phyloP scores from a whole-genome alignment of 371 early-diverging fungal genomes.

The Zopfochytrium polystomum region DNA sequence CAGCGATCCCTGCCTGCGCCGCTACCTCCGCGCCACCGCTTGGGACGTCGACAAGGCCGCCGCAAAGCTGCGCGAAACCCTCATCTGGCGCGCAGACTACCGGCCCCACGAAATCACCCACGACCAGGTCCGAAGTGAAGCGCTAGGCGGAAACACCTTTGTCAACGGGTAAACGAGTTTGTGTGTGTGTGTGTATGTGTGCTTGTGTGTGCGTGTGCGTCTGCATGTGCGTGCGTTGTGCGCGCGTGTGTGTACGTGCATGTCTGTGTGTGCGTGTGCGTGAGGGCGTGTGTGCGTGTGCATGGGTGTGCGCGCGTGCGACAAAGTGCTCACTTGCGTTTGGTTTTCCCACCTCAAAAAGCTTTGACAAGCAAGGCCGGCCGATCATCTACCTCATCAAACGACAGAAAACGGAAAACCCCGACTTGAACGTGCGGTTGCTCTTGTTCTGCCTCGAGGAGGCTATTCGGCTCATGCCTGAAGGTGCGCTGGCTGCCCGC shows the following conservation, averaged over 20 bases:
- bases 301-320: no score
- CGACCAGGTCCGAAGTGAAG: slow-evolving; percentile 66
- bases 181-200: no score
- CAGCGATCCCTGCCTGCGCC: slow-evolving; percentile 27
- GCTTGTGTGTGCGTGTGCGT: no score
- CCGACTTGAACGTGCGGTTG: slow-evolving; percentile 7
- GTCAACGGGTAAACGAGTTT: no score
- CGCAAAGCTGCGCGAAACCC: slow-evolving; percentile 58
- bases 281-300: no score
- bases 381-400: slow-evolving; percentile 25
- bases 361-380: slow-evolving; percentile 13
- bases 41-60: slow-evolving; percentile 65
- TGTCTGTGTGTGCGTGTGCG: no score
- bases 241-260: neutral
- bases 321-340: no score
- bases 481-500: slow-evolving; percentile 2
- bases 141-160: slow-evolving; percentile 10
- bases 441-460: slow-evolving; percentile 20
- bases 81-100: slow-evolving; percentile 71
- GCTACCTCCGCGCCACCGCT: slow-evolving; percentile 76
- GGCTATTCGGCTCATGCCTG: slow-evolving; percentile 26
- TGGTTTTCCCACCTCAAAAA: neutral
- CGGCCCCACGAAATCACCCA: slow-evolving; percentile 69
- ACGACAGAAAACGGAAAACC: slow-evolving; percentile 1
- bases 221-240: neutral